Conservation (phyloP, 345 rosid species). For the Camelina sativa region DNA sequence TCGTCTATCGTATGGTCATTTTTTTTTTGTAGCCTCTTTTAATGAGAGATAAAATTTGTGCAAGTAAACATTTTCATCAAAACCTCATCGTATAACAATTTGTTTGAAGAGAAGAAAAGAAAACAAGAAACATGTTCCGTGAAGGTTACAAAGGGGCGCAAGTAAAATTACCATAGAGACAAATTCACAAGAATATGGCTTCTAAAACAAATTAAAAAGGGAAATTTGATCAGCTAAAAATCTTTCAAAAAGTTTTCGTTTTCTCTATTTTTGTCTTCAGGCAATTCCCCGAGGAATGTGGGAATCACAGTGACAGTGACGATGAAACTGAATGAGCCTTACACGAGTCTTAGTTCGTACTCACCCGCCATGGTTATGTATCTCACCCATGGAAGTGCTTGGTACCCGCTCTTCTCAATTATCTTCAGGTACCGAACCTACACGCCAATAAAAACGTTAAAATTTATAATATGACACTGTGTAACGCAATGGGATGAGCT, state of each 20-base stretch:
- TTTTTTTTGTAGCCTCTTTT: not conserved
- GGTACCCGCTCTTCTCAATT: conserved; percentile 94
- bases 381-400: conserved; percentile 98
- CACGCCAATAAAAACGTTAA: conserved; percentile 18
- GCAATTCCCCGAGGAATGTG: not conserved
- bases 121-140: not conserved
- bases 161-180: conserved; percentile 19
- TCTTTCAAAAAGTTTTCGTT: conserved; percentile 12
- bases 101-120: not conserved
- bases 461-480: not conserved
- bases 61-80: not conserved
- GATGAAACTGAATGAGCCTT: conserved; percentile 29
- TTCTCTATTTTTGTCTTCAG: conserved; percentile 18
- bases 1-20: not conserved
- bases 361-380: conserved; percentile 99
- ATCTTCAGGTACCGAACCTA: conserved; percentile 96
- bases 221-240: conserved; percentile 25
- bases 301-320: conserved; percentile 17
- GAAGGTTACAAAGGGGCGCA: conserved; percentile 15
- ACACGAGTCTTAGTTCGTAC: conserved; percentile 82
- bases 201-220: conserved; percentile 23
- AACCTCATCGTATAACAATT: conserved; percentile 1
- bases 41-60: too few species aligned
- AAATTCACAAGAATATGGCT: conserved; percentile 33
- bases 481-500: not conserved